These are phyloP conservation scores for Ulmus americana DNA, from an alignment of 331 rosid species.

Conservation along the genomic window DNA sequence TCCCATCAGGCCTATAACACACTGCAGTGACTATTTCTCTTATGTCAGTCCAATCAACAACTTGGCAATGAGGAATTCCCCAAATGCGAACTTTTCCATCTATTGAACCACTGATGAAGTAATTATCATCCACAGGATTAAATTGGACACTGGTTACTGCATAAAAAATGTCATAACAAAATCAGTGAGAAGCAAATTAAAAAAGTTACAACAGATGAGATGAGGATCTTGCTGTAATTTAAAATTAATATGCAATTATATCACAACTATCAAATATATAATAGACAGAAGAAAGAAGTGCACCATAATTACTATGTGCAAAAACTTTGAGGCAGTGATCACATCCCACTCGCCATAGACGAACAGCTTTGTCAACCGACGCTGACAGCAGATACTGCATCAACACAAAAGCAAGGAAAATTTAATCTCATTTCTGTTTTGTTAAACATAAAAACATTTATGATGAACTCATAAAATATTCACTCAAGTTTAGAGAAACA, in stretches of 20 bases:
- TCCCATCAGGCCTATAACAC: constrained; percentile 87
- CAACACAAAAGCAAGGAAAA: constrained; percentile 14
- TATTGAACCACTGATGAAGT: constrained; percentile 92
- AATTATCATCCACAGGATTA: constrained; percentile 81
- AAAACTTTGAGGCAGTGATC: constrained; percentile 70
- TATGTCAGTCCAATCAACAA: constrained; percentile 75
- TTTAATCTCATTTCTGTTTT: constrained; percentile 19
- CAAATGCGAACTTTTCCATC: constrained; percentile 98
- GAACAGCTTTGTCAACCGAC: constrained; percentile 86
- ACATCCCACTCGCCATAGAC: constrained; percentile 78
- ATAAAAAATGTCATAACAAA: constrained; percentile 10
- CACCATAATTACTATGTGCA: constrained; percentile 88
- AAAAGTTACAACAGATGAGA: constrained; percentile 8
- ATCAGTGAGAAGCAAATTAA: constrained; percentile 16
- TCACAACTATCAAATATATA: constrained; percentile 15
- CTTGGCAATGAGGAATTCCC: constrained; percentile 68
- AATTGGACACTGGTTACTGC: constrained; percentile 92
- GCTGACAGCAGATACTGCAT: constrained; percentile 80
- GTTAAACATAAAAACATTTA: not conserved
- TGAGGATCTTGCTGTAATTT: not conserved
- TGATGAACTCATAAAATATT: constrained; percentile 12
- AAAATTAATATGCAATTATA: constrained; percentile 9
- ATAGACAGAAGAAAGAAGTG: constrained; percentile 17
- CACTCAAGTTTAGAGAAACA: constrained; percentile 21
- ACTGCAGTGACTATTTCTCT: constrained; percentile 84